Percentiles rank a stretch among this genome's conserved stretches.
Evolutionary conservation across 768 basidiomycete species (phyloP).

Genomic region (Chlorophyllum brunneum): DNA sequence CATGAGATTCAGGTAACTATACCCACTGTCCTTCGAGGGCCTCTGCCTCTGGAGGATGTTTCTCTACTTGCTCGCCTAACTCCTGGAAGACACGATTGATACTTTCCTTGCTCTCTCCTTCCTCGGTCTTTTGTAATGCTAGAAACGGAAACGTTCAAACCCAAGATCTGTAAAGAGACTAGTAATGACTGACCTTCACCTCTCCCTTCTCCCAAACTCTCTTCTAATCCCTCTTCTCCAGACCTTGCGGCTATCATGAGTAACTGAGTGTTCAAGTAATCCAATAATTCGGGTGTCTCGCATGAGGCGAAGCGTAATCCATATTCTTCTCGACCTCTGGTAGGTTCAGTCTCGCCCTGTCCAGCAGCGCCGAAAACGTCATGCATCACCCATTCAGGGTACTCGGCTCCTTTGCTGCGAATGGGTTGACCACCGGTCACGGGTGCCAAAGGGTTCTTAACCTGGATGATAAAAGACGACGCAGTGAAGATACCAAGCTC

Average conservation of each 20-base stretch:
- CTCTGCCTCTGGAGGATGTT: slow-evolving; percentile 40
- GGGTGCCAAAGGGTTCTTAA: slow-evolving; percentile 56
- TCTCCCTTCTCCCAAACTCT: slow-evolving; percentile 47
- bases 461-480: slow-evolving; percentile 54
- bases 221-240: slow-evolving; percentile 43
- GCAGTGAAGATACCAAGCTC: slow-evolving; percentile 50
- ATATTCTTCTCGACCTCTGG: slow-evolving; percentile 39
- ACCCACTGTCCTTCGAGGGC: slow-evolving; percentile 50
- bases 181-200: slow-evolving; percentile 39
- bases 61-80: slow-evolving; percentile 36
- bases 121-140: slow-evolving; percentile 37
- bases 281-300: slow-evolving; percentile 46
- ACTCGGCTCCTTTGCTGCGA: slow-evolving; percentile 34
- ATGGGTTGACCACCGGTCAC: slow-evolving; percentile 28
- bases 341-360: slow-evolving; percentile 12
- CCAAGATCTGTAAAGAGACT: not conserved
- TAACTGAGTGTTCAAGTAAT: slow-evolving; percentile 51
- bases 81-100: slow-evolving; percentile 43
- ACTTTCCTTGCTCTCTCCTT: slow-evolving; percentile 33
- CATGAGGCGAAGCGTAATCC: slow-evolving; percentile 52
- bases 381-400: slow-evolving; percentile 43
- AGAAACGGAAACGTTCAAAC: slow-evolving; percentile 2
- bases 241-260: slow-evolving; percentile 50
- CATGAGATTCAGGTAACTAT: slow-evolving; percentile 5
- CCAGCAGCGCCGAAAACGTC: slow-evolving; percentile 40